phyloP scores from a whole-genome alignment of 148 eudicot species.

The Pouteria glomerata region DNA sequence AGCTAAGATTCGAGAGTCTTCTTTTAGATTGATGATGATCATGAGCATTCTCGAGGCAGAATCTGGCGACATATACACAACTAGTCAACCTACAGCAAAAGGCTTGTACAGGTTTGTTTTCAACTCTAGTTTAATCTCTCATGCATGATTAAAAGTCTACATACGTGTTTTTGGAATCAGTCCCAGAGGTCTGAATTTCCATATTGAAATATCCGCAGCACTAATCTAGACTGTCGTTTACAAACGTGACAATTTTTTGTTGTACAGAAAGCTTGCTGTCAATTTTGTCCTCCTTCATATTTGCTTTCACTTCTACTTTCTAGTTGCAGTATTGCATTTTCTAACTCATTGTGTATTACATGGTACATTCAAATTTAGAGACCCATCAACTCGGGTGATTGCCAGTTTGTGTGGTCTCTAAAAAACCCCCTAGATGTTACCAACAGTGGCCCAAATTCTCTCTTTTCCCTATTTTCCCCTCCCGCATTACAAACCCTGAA shows the following conservation, averaged over 20 bases:
- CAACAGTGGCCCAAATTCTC: too few species aligned
- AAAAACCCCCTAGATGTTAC: too few species aligned
- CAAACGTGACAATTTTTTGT: background rate
- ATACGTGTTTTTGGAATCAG: background rate
- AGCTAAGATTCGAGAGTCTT: conserved; percentile 1
- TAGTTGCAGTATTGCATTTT: background rate
- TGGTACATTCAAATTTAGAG: too few species aligned
- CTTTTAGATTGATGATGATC: conserved; percentile 60
- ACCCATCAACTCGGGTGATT: too few species aligned
- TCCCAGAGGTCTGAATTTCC: background rate
- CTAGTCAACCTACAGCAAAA: conserved; percentile 53
- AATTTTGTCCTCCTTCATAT: background rate
- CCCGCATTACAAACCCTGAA: too few species aligned
- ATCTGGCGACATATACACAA: conserved; percentile 57
- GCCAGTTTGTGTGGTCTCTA: too few species aligned
- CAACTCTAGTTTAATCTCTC: background rate
- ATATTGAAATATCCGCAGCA: background rate
- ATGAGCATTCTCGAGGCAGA: conserved; percentile 49
- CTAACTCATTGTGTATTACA: background rate
- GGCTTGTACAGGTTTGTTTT: conserved; percentile 73
- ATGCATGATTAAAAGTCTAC: background rate
- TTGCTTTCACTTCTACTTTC: conserved; percentile 8
- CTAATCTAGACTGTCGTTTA: background rate
- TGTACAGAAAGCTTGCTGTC: background rate
- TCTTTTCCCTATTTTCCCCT: too few species aligned